A percentile compares a stretch with the other conserved stretches of the same genome.
These are phyloP conservation scores for Trichophyton rubrum DNA, from an alignment of 2,329 filamentous ascomycete species.

Conservation along the genomic window DNA sequence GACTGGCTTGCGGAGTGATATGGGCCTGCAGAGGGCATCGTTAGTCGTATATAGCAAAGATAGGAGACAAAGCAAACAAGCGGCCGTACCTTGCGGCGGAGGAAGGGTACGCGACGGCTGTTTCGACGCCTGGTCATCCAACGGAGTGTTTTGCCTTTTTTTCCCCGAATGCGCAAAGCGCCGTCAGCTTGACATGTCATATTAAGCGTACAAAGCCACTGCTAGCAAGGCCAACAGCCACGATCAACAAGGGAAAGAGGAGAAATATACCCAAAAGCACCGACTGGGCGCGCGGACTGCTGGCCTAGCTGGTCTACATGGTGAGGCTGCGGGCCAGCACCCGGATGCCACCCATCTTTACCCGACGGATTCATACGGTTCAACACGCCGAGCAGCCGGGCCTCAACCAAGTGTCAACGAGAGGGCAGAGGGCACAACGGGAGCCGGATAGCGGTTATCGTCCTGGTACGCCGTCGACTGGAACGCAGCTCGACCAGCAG, in stretches of 20 bases:
- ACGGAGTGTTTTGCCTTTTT: slow-evolving; percentile 27
- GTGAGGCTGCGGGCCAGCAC: slow-evolving; percentile 29
- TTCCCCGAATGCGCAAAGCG: neutral
- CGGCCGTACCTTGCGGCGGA: slow-evolving; percentile 28
- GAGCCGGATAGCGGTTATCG: neutral
- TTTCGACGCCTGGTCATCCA: slow-evolving; percentile 21
- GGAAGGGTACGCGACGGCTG: slow-evolving; percentile 27
- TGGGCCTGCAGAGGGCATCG: slow-evolving; percentile 20
- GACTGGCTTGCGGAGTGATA: slow-evolving; percentile 33
- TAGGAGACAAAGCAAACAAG: no score
- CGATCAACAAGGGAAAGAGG: neutral
- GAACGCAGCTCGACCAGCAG: neutral
- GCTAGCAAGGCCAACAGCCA: neutral
- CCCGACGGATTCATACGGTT: slow-evolving; percentile 29
- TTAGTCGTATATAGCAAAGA: neutral
- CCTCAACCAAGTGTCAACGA: neutral
- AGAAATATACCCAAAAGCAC: slow-evolving; percentile 35
- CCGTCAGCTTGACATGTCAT: neutral
- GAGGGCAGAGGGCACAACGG: neutral
- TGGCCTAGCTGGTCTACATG: slow-evolving; percentile 33
- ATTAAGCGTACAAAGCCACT: neutral
- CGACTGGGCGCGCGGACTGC: slow-evolving; percentile 29
- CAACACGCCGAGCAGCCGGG: neutral
- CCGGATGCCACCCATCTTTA: slow-evolving; percentile 33
- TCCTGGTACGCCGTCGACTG: neutral